These are phyloP conservation scores for Monosporozyma aerobia DNA, from an alignment of 805 yeast genomes.

Conservation along the genomic window DNA sequence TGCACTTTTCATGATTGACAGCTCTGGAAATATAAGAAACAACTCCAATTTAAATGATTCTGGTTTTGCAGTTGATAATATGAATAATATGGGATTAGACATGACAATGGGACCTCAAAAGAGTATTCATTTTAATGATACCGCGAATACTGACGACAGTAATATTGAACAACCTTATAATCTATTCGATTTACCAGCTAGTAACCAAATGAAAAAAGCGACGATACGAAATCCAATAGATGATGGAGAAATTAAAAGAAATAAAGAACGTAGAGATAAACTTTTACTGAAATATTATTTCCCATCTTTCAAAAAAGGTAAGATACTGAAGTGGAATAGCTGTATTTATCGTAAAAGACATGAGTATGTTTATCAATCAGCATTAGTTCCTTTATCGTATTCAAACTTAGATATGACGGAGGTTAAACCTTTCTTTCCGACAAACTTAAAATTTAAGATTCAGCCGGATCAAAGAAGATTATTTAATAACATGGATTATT, in stretches of 20 bases:
- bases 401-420: not conserved
- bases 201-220: not conserved
- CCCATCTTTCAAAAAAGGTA: slow-evolving; percentile 44
- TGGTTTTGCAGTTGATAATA: not conserved
- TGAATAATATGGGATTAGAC: not conserved
- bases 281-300: slow-evolving; percentile 39
- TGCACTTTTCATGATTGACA: slow-evolving; percentile 26
- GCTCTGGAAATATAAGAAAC: slow-evolving; percentile 2
- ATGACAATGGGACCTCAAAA: not conserved
- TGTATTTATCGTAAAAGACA: slow-evolving; percentile 41
- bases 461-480: slow-evolving; percentile 43
- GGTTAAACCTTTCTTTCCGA: slow-evolving; percentile 37
- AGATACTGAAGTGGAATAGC: slow-evolving; percentile 46
- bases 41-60: not conserved
- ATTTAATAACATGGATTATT: slow-evolving; percentile 28
- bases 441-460: slow-evolving; percentile 42
- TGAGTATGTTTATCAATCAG: slow-evolving; percentile 26
- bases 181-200: not conserved
- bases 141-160: not conserved
- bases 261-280: slow-evolving; percentile 25
- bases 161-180: not conserved
- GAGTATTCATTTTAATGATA: not conserved
- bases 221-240: slow-evolving; percentile 1
- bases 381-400: not conserved
- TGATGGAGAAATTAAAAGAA: slow-evolving; percentile 8